Base-by-base conservation (phyloP, 371 early-diverging fungal genomes). In the Mucor velutinosus region DNA sequence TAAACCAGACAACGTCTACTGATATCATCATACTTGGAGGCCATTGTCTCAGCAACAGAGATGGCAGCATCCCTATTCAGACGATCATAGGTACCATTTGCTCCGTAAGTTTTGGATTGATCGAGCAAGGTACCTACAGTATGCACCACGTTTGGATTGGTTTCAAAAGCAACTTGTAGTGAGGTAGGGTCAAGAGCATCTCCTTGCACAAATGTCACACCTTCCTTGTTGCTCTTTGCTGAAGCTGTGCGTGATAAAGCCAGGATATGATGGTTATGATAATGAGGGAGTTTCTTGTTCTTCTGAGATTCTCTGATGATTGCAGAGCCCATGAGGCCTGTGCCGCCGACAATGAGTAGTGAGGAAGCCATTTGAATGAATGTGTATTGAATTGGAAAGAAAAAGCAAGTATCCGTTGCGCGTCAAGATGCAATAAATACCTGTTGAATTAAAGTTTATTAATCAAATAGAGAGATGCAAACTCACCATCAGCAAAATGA, bases 41-140 rank as follows among this genome's bases (percentile, higher is more conserved):
- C 71, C 72, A 73, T 68, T 7, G 60, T 65, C 17, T 65, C 60
- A 14, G 73, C 76, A 10, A 73, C 69, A 49, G 58, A 59, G 21
- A 76, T 23, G 4, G 66, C 76, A 1, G 76, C 63, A 43, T 72
- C 76, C 30, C 76, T 53, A 41, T 76, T 76, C 21, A 76, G 0
- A 15, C 70, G 61, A 30, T 73, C 73, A 66, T 67, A 76, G 0
- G 71, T 73, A 12, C 73, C 73, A 49, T 72, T 43, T 11, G 61
- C 41, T 23, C 71, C 71, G 17, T 67, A 32, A 53, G 60, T 64
- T 30, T 62, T 62, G n/a, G 33, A 32, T 23, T 76, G 70, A 41
- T 76, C 71, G 25, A 66, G 49, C 17, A 74, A 27, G 4, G 68
- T 73, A 1, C 76, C 76, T 11, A 76, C 71, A 6, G 76, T 70